Percentiles rank a stretch among this genome's conserved stretches.
Conservation (phyloP, 1,284 basidiomycete species). For the Ustilago crameri region DNA sequence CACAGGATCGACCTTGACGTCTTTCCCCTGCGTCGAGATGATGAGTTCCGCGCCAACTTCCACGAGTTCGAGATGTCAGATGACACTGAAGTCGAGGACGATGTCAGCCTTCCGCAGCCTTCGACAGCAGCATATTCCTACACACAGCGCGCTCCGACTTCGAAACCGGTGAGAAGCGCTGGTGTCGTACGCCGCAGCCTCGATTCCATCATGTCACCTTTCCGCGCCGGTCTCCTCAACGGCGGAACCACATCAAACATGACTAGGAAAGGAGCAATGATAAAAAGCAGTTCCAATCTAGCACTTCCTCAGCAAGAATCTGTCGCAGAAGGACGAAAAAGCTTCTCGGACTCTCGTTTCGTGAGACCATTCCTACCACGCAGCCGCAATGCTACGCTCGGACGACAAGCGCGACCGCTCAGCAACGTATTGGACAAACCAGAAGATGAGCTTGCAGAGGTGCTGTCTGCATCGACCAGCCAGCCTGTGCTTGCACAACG, state of each 20-base stretch:
- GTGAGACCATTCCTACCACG: constrained; percentile 35
- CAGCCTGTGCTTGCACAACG: background rate
- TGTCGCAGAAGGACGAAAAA: constrained; percentile 23
- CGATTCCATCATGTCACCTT: constrained; percentile 45
- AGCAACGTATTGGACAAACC: constrained; percentile 37
- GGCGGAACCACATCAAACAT: background rate
- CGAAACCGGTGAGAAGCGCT: constrained; percentile 9
- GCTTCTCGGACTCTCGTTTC: constrained; percentile 48
- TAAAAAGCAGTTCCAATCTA: too few relatives aligned
- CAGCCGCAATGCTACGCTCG: constrained; percentile 11
- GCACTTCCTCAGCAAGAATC: background rate
- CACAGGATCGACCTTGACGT: constrained; percentile 18
- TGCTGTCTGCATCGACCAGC: background rate
- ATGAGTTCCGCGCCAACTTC: constrained; percentile 31
- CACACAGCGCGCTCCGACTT: background rate
- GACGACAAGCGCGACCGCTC: constrained; percentile 19
- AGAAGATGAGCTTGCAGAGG: constrained; percentile 23
- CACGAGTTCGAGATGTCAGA: constrained; percentile 42
- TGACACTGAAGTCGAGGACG: constrained; percentile 15
- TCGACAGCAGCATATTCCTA: background rate
- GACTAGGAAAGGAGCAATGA: background rate
- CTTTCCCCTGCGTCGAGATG: constrained; percentile 39
- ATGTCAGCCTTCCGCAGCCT: constrained; percentile 1
- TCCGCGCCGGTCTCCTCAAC: constrained; percentile 38
- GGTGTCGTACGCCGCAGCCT: constrained; percentile 42